Evolutionary conservation across 441 rosid species (phyloP).

Genomic region (Brassica hybrid): DNA sequence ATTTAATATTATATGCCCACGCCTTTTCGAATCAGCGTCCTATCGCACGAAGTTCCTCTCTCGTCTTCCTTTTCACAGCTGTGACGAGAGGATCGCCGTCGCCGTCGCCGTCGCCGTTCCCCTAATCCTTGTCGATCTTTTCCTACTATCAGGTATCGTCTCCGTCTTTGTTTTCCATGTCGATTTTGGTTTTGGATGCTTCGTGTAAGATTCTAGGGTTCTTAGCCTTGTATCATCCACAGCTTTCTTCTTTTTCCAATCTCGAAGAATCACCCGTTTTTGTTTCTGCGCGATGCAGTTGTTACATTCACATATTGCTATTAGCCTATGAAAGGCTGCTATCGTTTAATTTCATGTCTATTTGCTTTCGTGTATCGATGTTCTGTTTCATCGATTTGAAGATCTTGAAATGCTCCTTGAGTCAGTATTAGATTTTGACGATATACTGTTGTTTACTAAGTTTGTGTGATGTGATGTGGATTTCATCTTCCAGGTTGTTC

Average conservation of each 20-base stretch:
- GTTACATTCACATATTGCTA: too few species aligned
- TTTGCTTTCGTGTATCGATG: background rate
- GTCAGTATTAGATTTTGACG: background rate
- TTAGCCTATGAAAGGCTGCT: too few species aligned
- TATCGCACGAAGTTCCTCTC: background rate
- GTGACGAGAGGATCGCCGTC: background rate
- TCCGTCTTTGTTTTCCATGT: background rate
- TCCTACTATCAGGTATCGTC: conserved; percentile 20
- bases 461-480: conserved; percentile 1
- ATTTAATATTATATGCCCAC: too few species aligned
- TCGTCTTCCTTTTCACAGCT: conserved; percentile 11
- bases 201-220: conserved; percentile 29
- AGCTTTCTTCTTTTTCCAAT: too few species aligned
- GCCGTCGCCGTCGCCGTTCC: conserved; percentile 21
- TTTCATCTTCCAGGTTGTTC: conserved; percentile 39
- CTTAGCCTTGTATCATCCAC: background rate
- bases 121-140: conserved; percentile 21
- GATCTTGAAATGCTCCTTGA: background rate
- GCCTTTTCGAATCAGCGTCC: background rate
- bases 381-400: background rate
- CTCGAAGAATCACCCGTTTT: too few species aligned
- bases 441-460: conserved; percentile 1
- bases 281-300: too few species aligned
- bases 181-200: background rate
- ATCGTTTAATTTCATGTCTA: background rate